Base-by-base conservation (phyloP, 1,284 basidiomycete genomes). In the Puccinia novopanici region DNA sequence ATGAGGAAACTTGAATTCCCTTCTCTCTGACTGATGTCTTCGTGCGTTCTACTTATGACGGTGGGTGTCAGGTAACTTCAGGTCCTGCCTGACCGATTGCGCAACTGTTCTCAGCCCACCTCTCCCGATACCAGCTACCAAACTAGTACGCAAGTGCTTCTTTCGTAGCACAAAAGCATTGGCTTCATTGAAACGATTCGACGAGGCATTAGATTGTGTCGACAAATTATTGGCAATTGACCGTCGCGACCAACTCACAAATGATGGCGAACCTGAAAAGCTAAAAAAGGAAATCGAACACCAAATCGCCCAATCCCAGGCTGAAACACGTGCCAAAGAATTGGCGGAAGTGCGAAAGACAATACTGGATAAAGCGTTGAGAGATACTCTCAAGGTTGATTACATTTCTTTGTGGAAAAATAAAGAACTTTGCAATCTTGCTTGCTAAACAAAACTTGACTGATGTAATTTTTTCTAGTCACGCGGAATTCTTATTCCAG, bases 81-180 rank as follows among this genome's bases (percentile, higher is more conserved):
- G 77, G 30, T 71, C 77, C 45, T 79, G 77, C 52, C 30, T 79
- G n/a, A 72, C 34, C 1, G 77, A 79, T 54, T 79, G 77, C 61
- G 67, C 52, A 19, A 27, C 5, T 24, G 55, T 72, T 37, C 52
- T 70, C 15, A 30, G 68, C 48, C 50, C 55, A 42, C 68, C 77
- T 61, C 48, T 79, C 19, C 67, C 67, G 9, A 37, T 15, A 13
- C 77, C 77, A 34, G 59, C 52, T 17, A 52, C 77, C 15, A 48
- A 37, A 45, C 24, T 63, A 10, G 24, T 79, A 13, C 67, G 77
- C 19, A 79, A 79, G 61, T 67, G 52, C 13, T 79, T 79, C 42
- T 79, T 79, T 52, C 65, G 77, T 9, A 72, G 40, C 37, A 22
- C 77, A 27, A 79, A 71, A 30, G 67, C 77, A 19, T 48, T 42